phyloP scores from a whole-genome alignment of 345 rosid genomes.

The Eutrema yunnanense region DNA sequence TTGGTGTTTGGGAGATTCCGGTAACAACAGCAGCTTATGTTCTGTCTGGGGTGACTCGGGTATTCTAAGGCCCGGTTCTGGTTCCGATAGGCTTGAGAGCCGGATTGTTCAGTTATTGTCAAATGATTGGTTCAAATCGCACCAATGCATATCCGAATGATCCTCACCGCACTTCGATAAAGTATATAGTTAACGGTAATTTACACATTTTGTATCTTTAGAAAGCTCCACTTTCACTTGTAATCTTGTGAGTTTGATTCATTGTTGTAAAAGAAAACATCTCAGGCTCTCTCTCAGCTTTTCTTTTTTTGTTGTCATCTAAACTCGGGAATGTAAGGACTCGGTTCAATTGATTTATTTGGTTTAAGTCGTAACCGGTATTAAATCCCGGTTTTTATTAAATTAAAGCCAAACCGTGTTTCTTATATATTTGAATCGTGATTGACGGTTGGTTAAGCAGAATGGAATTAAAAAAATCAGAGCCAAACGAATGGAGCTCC shows the following conservation, averaged over 20 bases:
- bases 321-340: neutral
- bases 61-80: slow-evolving; percentile 75
- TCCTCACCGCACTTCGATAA: neutral
- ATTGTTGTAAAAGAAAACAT: slow-evolving; percentile 19
- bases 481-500: slow-evolving; percentile 11
- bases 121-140: slow-evolving; percentile 42
- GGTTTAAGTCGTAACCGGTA: neutral
- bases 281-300: neutral
- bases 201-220: neutral
- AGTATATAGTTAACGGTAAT: slow-evolving; percentile 7
- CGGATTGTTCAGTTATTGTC: slow-evolving; percentile 49
- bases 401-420: neutral
- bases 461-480: slow-evolving; percentile 20
- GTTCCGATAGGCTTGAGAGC: slow-evolving; percentile 69
- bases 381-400: neutral
- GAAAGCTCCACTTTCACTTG: slow-evolving; percentile 4
- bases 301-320: neutral
- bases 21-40: slow-evolving; percentile 42
- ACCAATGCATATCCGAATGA: slow-evolving; percentile 55
- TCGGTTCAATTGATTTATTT: slow-evolving; percentile 1
- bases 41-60: slow-evolving; percentile 86
- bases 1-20: slow-evolving; percentile 79
- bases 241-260: slow-evolving; percentile 4
- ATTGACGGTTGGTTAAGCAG: neutral
- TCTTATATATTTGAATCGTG: neutral